These are phyloP conservation scores for Selaginella tamariscina DNA, from an alignment of 75 land plant genomes.

Conservation along the genomic window DNA sequence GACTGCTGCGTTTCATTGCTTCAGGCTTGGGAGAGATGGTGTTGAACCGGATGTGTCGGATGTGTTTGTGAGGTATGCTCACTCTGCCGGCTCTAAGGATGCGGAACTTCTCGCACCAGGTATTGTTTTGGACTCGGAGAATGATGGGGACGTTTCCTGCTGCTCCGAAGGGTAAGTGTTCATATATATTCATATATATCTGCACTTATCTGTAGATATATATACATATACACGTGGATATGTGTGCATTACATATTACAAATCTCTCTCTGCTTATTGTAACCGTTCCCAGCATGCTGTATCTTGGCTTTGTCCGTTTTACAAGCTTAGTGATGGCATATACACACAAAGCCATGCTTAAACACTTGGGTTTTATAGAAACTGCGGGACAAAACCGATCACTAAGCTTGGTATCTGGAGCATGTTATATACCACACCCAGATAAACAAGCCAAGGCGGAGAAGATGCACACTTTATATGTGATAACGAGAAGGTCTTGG, in stretches of 20 bases:
- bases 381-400: neutral
- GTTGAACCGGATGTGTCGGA: neutral
- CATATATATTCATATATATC: neutral
- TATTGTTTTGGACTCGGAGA: neutral
- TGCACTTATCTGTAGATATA: neutral
- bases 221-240: neutral
- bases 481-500: neutral
- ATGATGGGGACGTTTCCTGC: neutral
- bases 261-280: neutral
- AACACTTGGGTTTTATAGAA: neutral
- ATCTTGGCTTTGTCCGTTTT: neutral
- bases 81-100: neutral
- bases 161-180: neutral
- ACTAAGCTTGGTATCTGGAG: neutral
- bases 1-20: slow-evolving; percentile 1
- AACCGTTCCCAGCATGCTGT: neutral
- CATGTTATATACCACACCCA: slow-evolving; percentile 3
- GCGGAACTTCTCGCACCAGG: slow-evolving; percentile 1
- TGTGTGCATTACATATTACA: neutral
- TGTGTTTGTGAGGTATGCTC: neutral
- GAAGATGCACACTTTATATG: neutral
- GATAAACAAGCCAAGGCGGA: neutral
- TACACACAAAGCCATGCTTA: neutral
- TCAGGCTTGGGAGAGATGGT: neutral
- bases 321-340: slow-evolving; percentile 5